These are phyloP conservation scores for Piromyces sp. DNA, from an alignment of 192 early-diverging fungal genomes.

Conservation along the genomic window DNA sequence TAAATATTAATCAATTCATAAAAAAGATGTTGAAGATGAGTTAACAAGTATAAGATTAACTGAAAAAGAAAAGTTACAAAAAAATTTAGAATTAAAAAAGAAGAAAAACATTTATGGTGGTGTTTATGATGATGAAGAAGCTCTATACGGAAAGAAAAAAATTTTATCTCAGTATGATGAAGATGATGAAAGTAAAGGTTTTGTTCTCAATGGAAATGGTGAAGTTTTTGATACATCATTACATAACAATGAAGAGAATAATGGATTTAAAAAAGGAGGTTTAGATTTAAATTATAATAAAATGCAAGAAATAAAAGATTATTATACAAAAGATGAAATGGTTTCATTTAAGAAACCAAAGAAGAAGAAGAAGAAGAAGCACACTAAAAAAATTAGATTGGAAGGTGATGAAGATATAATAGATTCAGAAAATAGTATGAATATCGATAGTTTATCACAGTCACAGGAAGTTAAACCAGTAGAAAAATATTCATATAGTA, in stretches of 20 bases:
- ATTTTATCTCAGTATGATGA: constrained; percentile 66
- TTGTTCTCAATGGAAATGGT: constrained; percentile 34
- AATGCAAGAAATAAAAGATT: constrained; percentile 56
- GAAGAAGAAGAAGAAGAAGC: constrained; percentile 39
- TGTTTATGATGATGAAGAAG: constrained; percentile 58
- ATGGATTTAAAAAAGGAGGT: constrained; percentile 23
- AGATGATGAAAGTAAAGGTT: constrained; percentile 23
- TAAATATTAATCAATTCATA: too few relatives aligned
- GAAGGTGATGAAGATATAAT: constrained; percentile 26
- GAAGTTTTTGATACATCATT: constrained; percentile 10
- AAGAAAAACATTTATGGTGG: constrained; percentile 44
- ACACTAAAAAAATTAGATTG: constrained; percentile 12
- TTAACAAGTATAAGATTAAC: constrained; percentile 49
- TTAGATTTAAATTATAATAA: not conserved
- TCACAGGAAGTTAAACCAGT: not conserved
- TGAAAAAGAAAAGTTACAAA: constrained; percentile 43
- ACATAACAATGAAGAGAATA: constrained; percentile 10
- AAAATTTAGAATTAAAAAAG: constrained; percentile 59
- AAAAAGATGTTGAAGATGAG: constrained; percentile 52
- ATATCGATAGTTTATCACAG: not conserved
- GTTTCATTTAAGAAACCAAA: constrained; percentile 65
- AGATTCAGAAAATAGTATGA: constrained; percentile 11
- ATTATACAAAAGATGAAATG: constrained; percentile 77
- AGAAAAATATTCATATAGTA: constrained; percentile 7
- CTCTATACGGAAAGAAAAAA: constrained; percentile 21